Evolutionary conservation across 495 filamentous ascomycete genomes (phyloP).

Genomic region (Lepraria neglecta): DNA sequence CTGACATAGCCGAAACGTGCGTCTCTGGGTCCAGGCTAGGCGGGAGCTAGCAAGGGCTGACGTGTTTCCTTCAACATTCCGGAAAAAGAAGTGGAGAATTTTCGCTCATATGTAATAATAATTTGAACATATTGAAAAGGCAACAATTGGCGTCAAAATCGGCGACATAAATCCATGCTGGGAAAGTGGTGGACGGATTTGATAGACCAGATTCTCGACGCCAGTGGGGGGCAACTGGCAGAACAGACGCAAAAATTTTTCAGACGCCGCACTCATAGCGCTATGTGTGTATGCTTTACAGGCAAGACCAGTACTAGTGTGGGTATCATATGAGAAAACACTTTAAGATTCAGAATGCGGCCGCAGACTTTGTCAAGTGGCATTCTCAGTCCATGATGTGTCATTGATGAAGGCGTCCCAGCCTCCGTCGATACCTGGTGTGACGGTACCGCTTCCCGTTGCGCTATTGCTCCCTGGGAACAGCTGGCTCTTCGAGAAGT

Average conservation of each 20-base stretch:
- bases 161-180: too few species aligned
- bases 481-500: constrained; percentile 25
- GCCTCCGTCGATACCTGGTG: constrained; percentile 27
- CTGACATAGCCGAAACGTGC: not conserved
- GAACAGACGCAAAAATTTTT: not conserved
- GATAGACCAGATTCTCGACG: not conserved
- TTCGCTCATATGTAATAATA: not conserved
- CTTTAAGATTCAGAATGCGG: not conserved
- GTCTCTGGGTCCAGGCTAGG: not conserved
- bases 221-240: not conserved
- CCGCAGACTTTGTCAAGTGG: constrained; percentile 12
- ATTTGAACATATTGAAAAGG: too few species aligned
- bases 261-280: constrained; percentile 7
- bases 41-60: not conserved
- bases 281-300: constrained; percentile 4
- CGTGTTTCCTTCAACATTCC: not conserved
- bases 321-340: constrained; percentile 5
- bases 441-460: constrained; percentile 27
- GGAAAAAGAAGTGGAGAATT: not conserved
- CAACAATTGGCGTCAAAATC: too few species aligned
- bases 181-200: too few species aligned
- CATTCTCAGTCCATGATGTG: constrained; percentile 26
- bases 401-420: constrained; percentile 31
- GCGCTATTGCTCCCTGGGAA: constrained; percentile 18
- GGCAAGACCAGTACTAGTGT: not conserved